These are phyloP conservation scores for Herpotrichia juniperi DNA, from an alignment of 2,329 filamentous ascomycete species.

Conservation along the genomic window DNA sequence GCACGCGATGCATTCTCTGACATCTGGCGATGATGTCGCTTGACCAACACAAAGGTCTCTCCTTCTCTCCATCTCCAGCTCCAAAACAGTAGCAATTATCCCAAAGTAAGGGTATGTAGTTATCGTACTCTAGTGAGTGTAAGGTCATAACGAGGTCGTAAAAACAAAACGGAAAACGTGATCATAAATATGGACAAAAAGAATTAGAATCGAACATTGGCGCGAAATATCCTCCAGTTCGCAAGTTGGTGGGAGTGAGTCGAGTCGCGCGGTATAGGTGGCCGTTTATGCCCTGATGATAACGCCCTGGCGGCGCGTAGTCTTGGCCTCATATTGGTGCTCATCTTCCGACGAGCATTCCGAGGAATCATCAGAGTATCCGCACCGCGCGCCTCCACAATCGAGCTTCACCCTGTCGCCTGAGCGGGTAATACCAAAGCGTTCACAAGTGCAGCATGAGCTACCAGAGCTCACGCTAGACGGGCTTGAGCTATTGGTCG, in stretches of 20 bases:
- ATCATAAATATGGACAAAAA: slow-evolving; percentile 14
- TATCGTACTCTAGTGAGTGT: slow-evolving; percentile 3
- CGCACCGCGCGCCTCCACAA: slow-evolving; percentile 88
- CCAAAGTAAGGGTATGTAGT: neutral
- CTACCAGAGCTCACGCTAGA: slow-evolving; percentile 64
- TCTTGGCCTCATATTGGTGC: slow-evolving; percentile 58
- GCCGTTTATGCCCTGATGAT: slow-evolving; percentile 45
- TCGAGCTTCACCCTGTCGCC: slow-evolving; percentile 95
- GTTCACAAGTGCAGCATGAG: slow-evolving; percentile 84
- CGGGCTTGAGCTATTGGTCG: slow-evolving; percentile 71
- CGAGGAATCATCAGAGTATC: slow-evolving; percentile 73
- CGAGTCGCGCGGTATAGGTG: neutral
- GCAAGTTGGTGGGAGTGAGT: neutral
- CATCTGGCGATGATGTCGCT: slow-evolving; percentile 5
- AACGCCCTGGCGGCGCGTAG: slow-evolving; percentile 54
- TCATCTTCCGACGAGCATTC: slow-evolving; percentile 76
- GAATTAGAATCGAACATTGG: slow-evolving; percentile 5
- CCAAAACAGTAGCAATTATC: slow-evolving; percentile 27
- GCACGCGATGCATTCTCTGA: slow-evolving; percentile 28
- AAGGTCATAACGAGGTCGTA: slow-evolving; percentile 3
- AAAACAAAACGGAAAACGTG: slow-evolving; percentile 5
- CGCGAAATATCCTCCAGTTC: neutral
- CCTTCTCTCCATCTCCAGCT: slow-evolving; percentile 9
- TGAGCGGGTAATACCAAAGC: slow-evolving; percentile 93
- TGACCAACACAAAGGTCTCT: slow-evolving; percentile 13